Base-by-base conservation (phyloP, 2,329 filamentous ascomycete species). In the Canariomyces notabilis region DNA sequence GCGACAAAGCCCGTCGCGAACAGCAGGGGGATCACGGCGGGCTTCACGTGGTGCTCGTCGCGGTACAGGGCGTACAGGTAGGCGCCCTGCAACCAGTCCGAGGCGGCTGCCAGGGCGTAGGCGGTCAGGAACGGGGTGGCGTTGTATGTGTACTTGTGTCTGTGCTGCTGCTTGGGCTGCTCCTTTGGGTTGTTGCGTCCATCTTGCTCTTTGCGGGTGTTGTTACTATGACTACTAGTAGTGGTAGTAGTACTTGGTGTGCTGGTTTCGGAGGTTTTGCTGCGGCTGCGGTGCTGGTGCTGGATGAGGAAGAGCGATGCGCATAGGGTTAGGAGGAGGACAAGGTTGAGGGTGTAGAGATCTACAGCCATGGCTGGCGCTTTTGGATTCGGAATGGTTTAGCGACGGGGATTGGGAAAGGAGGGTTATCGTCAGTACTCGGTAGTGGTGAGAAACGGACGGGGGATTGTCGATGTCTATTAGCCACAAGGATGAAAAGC, bases 71-170 rank as follows among this genome's bases (percentile, higher is more conserved):
- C 55, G 56, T 66, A 66, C 32, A 67, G 58, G 46, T 61, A 67
- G 8, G 65, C 63, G 9, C 65, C 64, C 60, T 75, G 72, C 21
- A 77, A 67, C 73, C 72, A 76, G 58, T 77, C 73, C 7, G 73
- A 68, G 41, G 64, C 71, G 67, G 74, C 74, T 19, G 73, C 68
- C 5, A 76, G 63, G 48, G 69, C 64, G 43, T 75, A 76, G 22
- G 75, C 72, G 12, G 56, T 49, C 19, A 70, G 59, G 55, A 72
- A 72, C 7, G 62, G 50, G 52, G 55, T 53, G 1, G 59, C 60
- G 9, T 37, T 52, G 8, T 48, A 48, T 14, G 33, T 18, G 4
- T 4, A 12, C 26, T 29, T n/a, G n/a, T n/a, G n/a, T n/a, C n/a
- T n/a, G n/a, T n/a, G n/a, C n/a, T n/a, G n/a, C n/a, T 29, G 9